Conservation (phyloP, 2,329 filamentous ascomycete species). For the Arachnomyces sp. region DNA sequence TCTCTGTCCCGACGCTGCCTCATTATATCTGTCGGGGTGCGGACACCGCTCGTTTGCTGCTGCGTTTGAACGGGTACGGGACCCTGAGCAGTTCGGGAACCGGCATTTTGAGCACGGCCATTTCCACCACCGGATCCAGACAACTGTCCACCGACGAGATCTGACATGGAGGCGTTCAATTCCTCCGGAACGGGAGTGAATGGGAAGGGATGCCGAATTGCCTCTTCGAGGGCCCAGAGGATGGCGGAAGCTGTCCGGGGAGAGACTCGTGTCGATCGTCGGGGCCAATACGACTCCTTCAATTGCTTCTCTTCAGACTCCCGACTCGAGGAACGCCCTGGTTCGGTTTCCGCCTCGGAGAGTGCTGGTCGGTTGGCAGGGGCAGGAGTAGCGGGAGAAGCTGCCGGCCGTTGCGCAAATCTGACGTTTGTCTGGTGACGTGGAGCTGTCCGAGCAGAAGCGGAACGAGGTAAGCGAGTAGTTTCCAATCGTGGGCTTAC, state of each 20-base stretch:
- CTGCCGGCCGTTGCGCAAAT: slow-evolving; percentile 20
- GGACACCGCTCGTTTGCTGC: slow-evolving; percentile 51
- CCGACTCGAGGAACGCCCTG: slow-evolving; percentile 25
- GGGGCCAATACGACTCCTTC: slow-evolving; percentile 46
- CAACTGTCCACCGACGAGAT: slow-evolving; percentile 56
- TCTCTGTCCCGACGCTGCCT: slow-evolving; percentile 72
- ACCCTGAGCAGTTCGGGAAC: slow-evolving; percentile 43
- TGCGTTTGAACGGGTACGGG: slow-evolving; percentile 46
- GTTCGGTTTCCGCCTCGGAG: slow-evolving; percentile 27
- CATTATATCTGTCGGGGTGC: slow-evolving; percentile 87
- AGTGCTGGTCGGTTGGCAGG: slow-evolving; percentile 20
- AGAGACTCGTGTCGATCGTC: slow-evolving; percentile 55
- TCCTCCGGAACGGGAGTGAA: slow-evolving; percentile 81
- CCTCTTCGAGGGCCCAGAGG: slow-evolving; percentile 85
- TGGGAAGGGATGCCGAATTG: slow-evolving; percentile 67
- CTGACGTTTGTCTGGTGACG: slow-evolving; percentile 24
- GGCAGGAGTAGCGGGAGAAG: slow-evolving; percentile 13
- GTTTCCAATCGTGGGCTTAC: slow-evolving; percentile 43
- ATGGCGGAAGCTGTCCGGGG: slow-evolving; percentile 81
- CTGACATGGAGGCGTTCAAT: slow-evolving; percentile 87
- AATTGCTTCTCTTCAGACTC: slow-evolving; percentile 19
- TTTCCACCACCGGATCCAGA: slow-evolving; percentile 38
- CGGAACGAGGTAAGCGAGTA: slow-evolving; percentile 31
- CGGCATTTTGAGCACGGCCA: slow-evolving; percentile 50
- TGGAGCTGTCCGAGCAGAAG: slow-evolving; percentile 37